Evolutionary conservation across 2,329 filamentous ascomycete species (phyloP), one percentile per base, ranked within the genome.

Genomic region (Aureobasidium melanogenum): DNA sequence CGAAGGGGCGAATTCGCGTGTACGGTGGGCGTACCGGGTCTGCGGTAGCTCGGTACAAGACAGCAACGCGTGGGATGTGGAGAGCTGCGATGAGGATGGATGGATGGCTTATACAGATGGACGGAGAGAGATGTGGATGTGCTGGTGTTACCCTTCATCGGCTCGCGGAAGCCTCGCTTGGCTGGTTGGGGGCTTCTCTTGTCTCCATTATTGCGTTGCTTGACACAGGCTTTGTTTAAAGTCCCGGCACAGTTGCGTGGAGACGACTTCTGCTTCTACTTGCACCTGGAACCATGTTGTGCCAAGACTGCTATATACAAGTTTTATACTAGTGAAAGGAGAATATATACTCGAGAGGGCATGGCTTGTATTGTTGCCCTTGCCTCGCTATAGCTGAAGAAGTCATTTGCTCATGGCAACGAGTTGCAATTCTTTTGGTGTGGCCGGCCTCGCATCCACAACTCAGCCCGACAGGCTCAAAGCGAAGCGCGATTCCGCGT

Each of bases 261-360:
- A 38, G 54, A 46, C 54, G 43, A 46, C 43, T 28, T 48, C 14
- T 39, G 41, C 30, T 48, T 38, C 19, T 8, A 24, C 22, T 39
- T 39, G 26, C 28, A 34, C 14, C 32, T 58, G 15, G 26, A 30
- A 30, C 28, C 55, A 34, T 39, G 43, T 30, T 48, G 12, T 30
- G 55, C 55, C 55, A 58, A 58, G 55, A 58, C 55, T 58, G 43
- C 54, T 57, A 57, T 57, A 47, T 58, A 48, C 43, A 48, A 48
- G 55, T 30, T 58, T 58, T 48, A 38, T 48, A 24, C 44, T 22
- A n/a, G 54, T 46, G 15, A 57, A 14, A 22, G 54, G 22, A 28
- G 28, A 7, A 15, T 43, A 43, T 43, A 24, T 22, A 30, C 15
- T 17, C 15, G 36, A 41, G 36, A 7, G 19, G 22, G n/a, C 14